Conservation (phyloP, 2,329 filamentous ascomycete species). For the Trichothecium roseum region DNA sequence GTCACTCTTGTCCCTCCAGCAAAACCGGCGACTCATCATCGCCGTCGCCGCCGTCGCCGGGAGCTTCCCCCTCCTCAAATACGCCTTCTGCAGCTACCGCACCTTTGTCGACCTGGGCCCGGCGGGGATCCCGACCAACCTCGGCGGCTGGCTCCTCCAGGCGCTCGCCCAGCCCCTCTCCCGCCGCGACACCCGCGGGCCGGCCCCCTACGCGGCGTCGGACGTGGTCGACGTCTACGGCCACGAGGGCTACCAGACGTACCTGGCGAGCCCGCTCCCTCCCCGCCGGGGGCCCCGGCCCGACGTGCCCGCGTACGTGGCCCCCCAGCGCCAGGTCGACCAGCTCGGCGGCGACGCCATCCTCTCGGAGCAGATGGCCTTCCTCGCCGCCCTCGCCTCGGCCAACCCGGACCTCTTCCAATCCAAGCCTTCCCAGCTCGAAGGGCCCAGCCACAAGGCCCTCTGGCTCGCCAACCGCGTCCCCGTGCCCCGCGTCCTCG, state of each 20-base stretch:
- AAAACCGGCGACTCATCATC: no score
- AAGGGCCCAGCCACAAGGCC: neutral
- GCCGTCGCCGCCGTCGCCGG: no score
- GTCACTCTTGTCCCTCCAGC: no score
- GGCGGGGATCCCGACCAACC: no score
- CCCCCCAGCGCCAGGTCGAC: constrained; percentile 25
- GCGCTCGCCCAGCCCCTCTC: no score
- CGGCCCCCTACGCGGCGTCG: no score
- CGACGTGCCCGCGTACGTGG: constrained; percentile 18
- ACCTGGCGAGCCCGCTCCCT: neutral
- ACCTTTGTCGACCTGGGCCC: no score
- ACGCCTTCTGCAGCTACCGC: no score
- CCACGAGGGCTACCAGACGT: neutral
- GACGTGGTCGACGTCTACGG: no score
- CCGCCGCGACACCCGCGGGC: no score
- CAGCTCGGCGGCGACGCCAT: constrained; percentile 8
- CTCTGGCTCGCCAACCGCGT: neutral
- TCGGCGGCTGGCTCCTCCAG: no score
- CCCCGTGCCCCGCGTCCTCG: neutral
- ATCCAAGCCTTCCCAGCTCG: neutral
- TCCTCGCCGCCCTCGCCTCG: constrained; percentile 10
- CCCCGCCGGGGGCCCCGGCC: constrained; percentile 11
- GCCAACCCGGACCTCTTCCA: neutral
- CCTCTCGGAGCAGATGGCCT: constrained; percentile 9
- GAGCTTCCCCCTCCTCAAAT: no score